A percentile compares a stretch with the other conserved stretches of the same genome.
These are phyloP conservation scores for Aspergillus diversus DNA, from an alignment of 495 filamentous ascomycete genomes.

Conservation along the genomic window DNA sequence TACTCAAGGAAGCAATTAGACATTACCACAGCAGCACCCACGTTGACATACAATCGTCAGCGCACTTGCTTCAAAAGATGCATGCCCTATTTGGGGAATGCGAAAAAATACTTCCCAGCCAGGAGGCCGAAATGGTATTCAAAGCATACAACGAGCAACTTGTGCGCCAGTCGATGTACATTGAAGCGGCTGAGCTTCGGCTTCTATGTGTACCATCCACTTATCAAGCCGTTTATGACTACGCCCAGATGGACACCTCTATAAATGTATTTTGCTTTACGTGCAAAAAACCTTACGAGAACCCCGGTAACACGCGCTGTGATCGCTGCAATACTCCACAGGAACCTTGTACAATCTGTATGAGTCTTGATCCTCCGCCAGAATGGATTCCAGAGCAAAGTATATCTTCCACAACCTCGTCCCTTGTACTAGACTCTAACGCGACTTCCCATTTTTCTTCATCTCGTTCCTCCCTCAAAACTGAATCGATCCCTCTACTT, in stretches of 20 bases:
- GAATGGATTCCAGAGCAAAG: constrained; percentile 50
- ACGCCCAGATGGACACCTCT: constrained; percentile 53
- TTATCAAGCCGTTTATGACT: constrained; percentile 64
- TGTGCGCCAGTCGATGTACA: constrained; percentile 63
- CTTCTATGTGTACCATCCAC: constrained; percentile 60
- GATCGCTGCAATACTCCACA: constrained; percentile 48
- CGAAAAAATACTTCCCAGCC: constrained; percentile 47
- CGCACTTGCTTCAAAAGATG: constrained; percentile 50
- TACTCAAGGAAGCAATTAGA: constrained; percentile 48
- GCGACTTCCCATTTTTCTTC: constrained; percentile 33
- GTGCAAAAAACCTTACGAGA: constrained; percentile 51
- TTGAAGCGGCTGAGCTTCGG: constrained; percentile 70
- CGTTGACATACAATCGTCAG: constrained; percentile 51
- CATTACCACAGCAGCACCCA: constrained; percentile 48
- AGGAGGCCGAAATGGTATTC: constrained; percentile 56
- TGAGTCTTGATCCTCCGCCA: constrained; percentile 49
- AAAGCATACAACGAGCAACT: constrained; percentile 68
- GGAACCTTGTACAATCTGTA: constrained; percentile 49
- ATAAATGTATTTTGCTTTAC: constrained; percentile 53
- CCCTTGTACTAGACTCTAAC: constrained; percentile 26
- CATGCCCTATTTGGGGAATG: constrained; percentile 45
- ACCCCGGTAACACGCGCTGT: constrained; percentile 50
- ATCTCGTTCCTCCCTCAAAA: constrained; percentile 34
- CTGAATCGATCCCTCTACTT: constrained; percentile 34
- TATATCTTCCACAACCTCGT: constrained; percentile 21